These are phyloP conservation scores for Cladosporium sp. DNA, from an alignment of 2,329 filamentous ascomycete species.

Conservation along the genomic window DNA sequence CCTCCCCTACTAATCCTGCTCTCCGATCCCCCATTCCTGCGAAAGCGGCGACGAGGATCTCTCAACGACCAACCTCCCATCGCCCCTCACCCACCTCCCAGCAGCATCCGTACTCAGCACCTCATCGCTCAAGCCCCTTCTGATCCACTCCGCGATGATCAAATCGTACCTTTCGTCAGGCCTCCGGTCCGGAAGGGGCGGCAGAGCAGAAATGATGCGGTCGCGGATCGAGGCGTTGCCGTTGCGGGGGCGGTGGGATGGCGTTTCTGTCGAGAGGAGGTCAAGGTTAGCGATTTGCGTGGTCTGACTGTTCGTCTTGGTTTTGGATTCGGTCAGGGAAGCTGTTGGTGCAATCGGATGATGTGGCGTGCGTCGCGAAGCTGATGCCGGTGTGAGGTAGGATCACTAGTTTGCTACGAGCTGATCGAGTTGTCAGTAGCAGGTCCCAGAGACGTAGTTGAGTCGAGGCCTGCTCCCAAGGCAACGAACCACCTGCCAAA, in stretches of 20 bases:
- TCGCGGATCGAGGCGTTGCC: neutral
- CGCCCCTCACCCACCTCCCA: slow-evolving; percentile 2
- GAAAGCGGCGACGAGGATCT: too few relatives aligned
- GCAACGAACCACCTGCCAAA: neutral
- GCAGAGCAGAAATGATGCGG: neutral
- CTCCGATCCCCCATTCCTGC: neutral
- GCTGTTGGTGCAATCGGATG: too few relatives aligned
- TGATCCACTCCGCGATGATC: neutral
- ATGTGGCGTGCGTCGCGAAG: too few relatives aligned
- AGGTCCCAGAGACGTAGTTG: too few relatives aligned
- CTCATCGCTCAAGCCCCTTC: neutral
- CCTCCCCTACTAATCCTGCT: neutral
- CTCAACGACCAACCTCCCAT: neutral
- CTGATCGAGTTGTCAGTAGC: too few relatives aligned
- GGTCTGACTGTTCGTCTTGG: too few relatives aligned
- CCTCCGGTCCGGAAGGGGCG: neutral
- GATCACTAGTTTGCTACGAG: neutral
- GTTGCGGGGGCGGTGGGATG: neutral
- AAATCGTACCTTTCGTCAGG: too few relatives aligned
- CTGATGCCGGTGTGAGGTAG: neutral
- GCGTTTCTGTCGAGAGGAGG: neutral
- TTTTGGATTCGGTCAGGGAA: too few relatives aligned
- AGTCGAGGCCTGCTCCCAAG: too few relatives aligned
- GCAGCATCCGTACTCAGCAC: neutral
- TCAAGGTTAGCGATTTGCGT: neutral